These are phyloP conservation scores for Leucogyrophana mollusca DNA, from an alignment of 768 basidiomycete genomes.

Conservation along the genomic window DNA sequence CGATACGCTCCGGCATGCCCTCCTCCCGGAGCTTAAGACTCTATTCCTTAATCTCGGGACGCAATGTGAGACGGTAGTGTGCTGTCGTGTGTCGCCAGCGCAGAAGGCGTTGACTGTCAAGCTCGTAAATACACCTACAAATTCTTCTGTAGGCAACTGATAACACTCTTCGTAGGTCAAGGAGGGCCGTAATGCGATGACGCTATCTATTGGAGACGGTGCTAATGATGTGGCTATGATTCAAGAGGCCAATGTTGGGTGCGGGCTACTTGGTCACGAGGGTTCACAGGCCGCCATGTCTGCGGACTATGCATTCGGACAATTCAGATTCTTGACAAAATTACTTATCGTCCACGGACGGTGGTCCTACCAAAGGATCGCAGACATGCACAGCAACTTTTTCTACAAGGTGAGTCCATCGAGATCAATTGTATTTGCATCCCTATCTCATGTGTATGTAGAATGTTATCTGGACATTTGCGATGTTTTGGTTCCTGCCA, in stretches of 20 bases:
- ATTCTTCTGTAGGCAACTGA: conserved; percentile 1
- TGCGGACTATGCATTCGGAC: conserved; percentile 97
- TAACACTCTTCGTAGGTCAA: conserved; percentile 62
- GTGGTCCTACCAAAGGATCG: conserved; percentile 95
- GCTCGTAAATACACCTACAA: conserved; percentile 50
- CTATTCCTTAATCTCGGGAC: conserved; percentile 91
- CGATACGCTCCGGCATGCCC: conserved; percentile 82
- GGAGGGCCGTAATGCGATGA: conserved; percentile 95
- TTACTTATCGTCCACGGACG: conserved; percentile 91
- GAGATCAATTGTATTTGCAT: background rate
- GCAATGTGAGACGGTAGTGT: conserved; percentile 97
- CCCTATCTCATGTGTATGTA: conserved; percentile 26
- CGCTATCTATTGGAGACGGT: conserved; percentile 93
- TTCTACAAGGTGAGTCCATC: conserved; percentile 83
- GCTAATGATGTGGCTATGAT: conserved; percentile 99
- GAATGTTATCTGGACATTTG: conserved; percentile 93
- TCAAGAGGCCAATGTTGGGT: conserved; percentile 97
- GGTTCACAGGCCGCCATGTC: conserved; percentile 99
- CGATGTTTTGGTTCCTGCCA: conserved; percentile 91
- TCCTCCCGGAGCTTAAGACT: conserved; percentile 73
- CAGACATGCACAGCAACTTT: conserved; percentile 97
- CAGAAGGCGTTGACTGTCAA: conserved; percentile 98
- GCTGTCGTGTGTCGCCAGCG: conserved; percentile 95
- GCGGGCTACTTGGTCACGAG: conserved; percentile 90
- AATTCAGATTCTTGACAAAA: conserved; percentile 92